Evolutionary conservation across 2,329 filamentous ascomycete species (phyloP), one percentile per base, ranked within the genome.

Genomic region (Decorospora gaudefroyi): DNA sequence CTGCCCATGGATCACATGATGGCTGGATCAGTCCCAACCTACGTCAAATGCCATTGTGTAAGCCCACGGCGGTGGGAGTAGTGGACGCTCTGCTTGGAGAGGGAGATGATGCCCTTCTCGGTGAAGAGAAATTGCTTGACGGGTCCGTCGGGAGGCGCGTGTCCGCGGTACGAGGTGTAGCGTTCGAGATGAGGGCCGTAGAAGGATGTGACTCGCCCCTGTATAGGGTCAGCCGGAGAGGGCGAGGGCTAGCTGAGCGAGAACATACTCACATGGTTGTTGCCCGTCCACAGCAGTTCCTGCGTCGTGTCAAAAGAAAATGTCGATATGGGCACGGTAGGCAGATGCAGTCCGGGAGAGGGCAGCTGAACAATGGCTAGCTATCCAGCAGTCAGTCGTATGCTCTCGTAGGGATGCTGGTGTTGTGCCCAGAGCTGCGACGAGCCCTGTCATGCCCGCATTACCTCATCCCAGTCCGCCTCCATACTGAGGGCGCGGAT

Each of bases 251-350:
- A 13, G 28, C 17, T 10, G 29, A 7, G 38, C 21, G 25, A 26
- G 41, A 51, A 57, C 47, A 29, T 54, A 72, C 82, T 76, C 77
- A 93, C 89, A 78, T 85, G 89, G 74, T 93, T 88, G 70, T 93
- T 95, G 32, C 91, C 95, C 3, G 85, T 84, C 93, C 95, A 99
- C 39, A 99, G 74, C 23, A 99, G 79, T 70, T 99, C 93, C 69
- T 96, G 87, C 26, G 80, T 79, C 44, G 86, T 87, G 70, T 99
- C 93, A 72, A 99, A 99, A 33, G 87, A 86, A 70, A 96, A 81
- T 2, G 90, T 86, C 30, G 87, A 86, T 57, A 90, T 83, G 44
- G 83, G 83, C 15, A 87, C 87, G 29, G 85, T 80, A 62, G 87
- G 74, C 32, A 67, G 61, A 39, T 87, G 84, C 62, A 83, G 78